phyloP scores from a whole-genome alignment of 116 monocot genomes.

The Zostera marina region DNA sequence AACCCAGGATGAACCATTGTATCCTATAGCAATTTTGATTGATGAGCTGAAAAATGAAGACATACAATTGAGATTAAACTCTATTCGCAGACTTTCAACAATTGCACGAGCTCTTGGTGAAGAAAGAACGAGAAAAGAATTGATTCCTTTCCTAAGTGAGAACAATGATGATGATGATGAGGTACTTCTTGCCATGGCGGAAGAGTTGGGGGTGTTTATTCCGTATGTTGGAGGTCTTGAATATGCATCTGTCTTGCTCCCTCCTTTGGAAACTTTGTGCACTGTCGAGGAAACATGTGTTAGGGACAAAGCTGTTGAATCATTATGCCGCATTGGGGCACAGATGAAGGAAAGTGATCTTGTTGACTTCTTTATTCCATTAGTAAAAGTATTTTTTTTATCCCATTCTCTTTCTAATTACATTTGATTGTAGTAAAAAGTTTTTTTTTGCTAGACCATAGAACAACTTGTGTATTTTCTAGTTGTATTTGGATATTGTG shows the following conservation, averaged over 20 bases:
- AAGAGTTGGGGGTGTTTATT: conserved; percentile 79
- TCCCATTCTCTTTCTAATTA: not conserved
- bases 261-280: conserved; percentile 79
- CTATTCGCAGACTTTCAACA: conserved; percentile 75
- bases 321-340: conserved; percentile 67
- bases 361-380: conserved; percentile 67
- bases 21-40: conserved; percentile 84
- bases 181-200: conserved; percentile 93
- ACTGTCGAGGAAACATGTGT: conserved; percentile 92
- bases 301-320: conserved; percentile 81
- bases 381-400: conserved; percentile 52
- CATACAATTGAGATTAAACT: conserved; percentile 79
- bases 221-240: conserved; percentile 89
- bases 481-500: too few species aligned
- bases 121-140: conserved; percentile 84
- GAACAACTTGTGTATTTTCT: not conserved
- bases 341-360: conserved; percentile 91
- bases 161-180: conserved; percentile 95
- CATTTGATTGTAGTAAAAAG: not conserved
- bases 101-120: conserved; percentile 96
- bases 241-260: conserved; percentile 65
- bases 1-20: conserved; percentile 72
- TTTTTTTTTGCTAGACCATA: not conserved
- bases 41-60: conserved; percentile 96
- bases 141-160: conserved; percentile 87